These are phyloP conservation scores for Trichophyton verrucosum DNA, from an alignment of 2,329 filamentous ascomycete genomes.

Conservation along the genomic window DNA sequence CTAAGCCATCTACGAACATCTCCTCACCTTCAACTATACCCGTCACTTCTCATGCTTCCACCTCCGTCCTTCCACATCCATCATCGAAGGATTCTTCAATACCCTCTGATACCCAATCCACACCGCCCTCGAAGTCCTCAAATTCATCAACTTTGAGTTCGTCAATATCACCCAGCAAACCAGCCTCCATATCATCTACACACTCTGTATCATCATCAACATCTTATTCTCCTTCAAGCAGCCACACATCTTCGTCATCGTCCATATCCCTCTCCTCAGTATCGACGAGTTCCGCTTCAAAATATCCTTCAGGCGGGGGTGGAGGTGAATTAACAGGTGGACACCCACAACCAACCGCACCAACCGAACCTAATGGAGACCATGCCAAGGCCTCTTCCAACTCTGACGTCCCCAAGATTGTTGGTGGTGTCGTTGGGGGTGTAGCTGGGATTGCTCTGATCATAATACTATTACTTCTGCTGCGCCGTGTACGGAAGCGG, in stretches of 20 bases:
- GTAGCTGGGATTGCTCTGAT: constrained; percentile 45
- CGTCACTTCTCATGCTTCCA: not conserved
- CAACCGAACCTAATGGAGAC: constrained; percentile 3
- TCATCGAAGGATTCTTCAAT: not conserved
- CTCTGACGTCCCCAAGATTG: constrained; percentile 40
- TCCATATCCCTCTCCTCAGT: constrained; percentile 3
- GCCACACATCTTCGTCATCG: not conserved
- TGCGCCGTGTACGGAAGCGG: constrained; percentile 43
- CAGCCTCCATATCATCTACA: not conserved
- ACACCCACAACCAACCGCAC: not conserved
- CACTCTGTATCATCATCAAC: not conserved
- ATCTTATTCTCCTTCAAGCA: not conserved
- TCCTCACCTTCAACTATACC: not conserved
- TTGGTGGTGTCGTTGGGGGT: constrained; percentile 52
- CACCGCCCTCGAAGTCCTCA: not conserved
- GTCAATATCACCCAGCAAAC: not conserved
- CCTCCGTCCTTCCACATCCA: not conserved
- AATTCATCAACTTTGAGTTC: not conserved
- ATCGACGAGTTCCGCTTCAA: constrained; percentile 6
- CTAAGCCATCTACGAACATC: not conserved
- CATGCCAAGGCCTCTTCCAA: constrained; percentile 10
- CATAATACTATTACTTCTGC: constrained; percentile 36
- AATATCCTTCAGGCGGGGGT: constrained; percentile 3
- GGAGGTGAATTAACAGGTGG: constrained; percentile 10
- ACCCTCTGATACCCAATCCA: not conserved